A percentile compares a stretch with the other conserved stretches of the same genome.
Evolutionary conservation across 805 yeast species (phyloP).

Genomic region (Lachancea sp.): DNA sequence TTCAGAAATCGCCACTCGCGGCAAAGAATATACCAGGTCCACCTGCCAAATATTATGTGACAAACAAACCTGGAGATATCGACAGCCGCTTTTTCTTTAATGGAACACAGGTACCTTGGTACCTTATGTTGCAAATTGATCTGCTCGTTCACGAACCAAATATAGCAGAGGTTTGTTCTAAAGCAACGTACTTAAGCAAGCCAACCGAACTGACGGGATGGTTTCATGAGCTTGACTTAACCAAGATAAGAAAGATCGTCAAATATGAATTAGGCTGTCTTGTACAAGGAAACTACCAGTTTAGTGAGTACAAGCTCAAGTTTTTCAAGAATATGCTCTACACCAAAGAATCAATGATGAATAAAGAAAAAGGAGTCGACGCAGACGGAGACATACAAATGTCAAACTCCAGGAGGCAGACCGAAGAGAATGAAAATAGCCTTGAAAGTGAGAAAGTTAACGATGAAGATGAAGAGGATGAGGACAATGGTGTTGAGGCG

Average conservation of each 20-base stretch:
- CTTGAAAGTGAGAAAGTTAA: constrained; percentile 14
- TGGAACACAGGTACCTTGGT: constrained; percentile 61
- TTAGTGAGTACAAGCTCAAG: constrained; percentile 36
- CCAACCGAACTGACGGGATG: constrained; percentile 54
- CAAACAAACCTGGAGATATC: constrained; percentile 31
- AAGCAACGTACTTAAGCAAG: constrained; percentile 48
- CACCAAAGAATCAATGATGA: constrained; percentile 35
- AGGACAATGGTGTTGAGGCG: constrained; percentile 29
- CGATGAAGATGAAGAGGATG: constrained; percentile 19
- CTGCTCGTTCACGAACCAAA: constrained; percentile 64
- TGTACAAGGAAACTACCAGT: constrained; percentile 44
- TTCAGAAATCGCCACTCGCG: constrained; percentile 22
- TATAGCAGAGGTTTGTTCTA: constrained; percentile 39
- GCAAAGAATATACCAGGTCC: constrained; percentile 29
- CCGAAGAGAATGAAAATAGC: constrained; percentile 2
- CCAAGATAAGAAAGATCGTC: constrained; percentile 59
- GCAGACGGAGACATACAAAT: constrained; percentile 26
- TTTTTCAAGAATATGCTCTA: constrained; percentile 39
- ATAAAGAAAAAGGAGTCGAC: constrained; percentile 22
- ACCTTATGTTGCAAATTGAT: constrained; percentile 71
- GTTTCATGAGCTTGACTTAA: constrained; percentile 57
- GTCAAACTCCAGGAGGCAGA: constrained; percentile 11
- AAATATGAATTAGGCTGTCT: constrained; percentile 64
- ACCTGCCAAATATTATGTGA: constrained; percentile 29
- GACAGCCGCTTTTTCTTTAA: constrained; percentile 56